Evolutionary conservation across 139 green algal species (phyloP).

Genomic region (Desmodesmus armatus): DNA sequence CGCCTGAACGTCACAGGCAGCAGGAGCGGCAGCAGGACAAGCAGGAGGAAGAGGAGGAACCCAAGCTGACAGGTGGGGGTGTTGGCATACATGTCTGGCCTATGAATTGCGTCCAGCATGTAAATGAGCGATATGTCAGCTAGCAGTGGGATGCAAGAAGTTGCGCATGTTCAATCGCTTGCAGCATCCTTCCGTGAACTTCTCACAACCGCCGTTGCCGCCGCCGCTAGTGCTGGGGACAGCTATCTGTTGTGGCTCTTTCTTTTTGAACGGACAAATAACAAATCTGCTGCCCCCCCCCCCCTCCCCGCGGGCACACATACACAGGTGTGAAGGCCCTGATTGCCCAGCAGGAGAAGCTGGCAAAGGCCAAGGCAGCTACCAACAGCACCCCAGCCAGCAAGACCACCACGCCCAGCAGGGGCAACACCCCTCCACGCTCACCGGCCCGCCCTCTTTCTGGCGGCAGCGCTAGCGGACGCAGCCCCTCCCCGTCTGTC

Average conservation of each 20-base stretch:
- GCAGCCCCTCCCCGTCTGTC: no score
- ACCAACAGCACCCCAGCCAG: not conserved
- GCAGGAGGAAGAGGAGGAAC: not conserved
- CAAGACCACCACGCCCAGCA: not conserved
- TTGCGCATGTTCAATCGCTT: not conserved
- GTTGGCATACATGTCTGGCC: not conserved
- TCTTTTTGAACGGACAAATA: no score
- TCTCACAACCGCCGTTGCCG: not conserved
- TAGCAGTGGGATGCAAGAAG: not conserved
- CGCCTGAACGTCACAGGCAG: not conserved
- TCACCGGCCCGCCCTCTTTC: not conserved
- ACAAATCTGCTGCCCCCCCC: no score
- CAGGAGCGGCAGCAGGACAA: constrained; percentile 3
- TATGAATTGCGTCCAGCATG: not conserved
- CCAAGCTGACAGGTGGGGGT: constrained; percentile 7
- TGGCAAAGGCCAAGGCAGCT: no score
- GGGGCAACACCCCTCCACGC: not conserved
- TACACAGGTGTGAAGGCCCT: no score
- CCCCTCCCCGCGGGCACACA: no score
- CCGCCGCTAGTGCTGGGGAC: not conserved
- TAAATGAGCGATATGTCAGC: not conserved
- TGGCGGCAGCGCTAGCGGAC: not conserved
- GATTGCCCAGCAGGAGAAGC: no score
- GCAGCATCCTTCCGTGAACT: no score
- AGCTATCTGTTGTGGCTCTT: no score